Percentiles rank a stretch among this genome's conserved stretches.
These are phyloP conservation scores for Sphaerosporella brunnea DNA, from an alignment of 495 filamentous ascomycete genomes.

Conservation along the genomic window DNA sequence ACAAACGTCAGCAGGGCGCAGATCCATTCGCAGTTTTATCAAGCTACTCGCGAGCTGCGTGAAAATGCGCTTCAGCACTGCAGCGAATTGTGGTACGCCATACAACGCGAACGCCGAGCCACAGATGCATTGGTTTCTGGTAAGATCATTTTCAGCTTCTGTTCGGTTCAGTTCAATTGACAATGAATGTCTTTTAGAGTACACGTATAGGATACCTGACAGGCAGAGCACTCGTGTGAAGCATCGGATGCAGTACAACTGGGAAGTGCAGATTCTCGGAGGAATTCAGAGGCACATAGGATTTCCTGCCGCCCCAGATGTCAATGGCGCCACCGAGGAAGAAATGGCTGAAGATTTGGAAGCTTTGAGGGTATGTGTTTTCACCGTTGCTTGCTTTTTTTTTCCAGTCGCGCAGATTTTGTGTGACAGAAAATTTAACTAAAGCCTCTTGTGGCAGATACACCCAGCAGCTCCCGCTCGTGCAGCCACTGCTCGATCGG, in stretches of 20 bases:
- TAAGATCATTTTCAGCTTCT: slow-evolving; percentile 32
- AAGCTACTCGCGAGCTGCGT: slow-evolving; percentile 60
- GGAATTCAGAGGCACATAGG: slow-evolving; percentile 87
- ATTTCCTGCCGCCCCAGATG: slow-evolving; percentile 81
- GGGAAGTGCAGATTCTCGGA: slow-evolving; percentile 75
- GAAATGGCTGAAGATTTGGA: slow-evolving; percentile 76
- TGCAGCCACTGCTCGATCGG: slow-evolving; percentile 21
- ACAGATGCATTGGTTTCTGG: slow-evolving; percentile 65
- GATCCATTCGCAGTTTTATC: slow-evolving; percentile 70
- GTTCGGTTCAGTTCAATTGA: slow-evolving; percentile 2
- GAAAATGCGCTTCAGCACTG: slow-evolving; percentile 61
- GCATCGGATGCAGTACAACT: slow-evolving; percentile 72
- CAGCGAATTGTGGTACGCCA: slow-evolving; percentile 73
- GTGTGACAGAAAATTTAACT: slow-evolving; percentile 1
- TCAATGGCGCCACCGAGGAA: slow-evolving; percentile 48
- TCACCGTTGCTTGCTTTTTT: slow-evolving; percentile 11
- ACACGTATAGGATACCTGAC: slow-evolving; percentile 47
- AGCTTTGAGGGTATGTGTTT: slow-evolving; percentile 64
- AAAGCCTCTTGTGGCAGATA: slow-evolving; percentile 23
- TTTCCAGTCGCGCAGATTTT: slow-evolving; percentile 11
- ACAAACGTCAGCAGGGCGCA: slow-evolving; percentile 66
- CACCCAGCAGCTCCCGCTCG: too few relatives aligned
- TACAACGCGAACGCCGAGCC: slow-evolving; percentile 76
- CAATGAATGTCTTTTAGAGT: slow-evolving; percentile 12
- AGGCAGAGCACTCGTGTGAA: slow-evolving; percentile 51